These are phyloP conservation scores for Fusarium sp. DNA, from an alignment of 2,329 filamentous ascomycete species.

Conservation along the genomic window DNA sequence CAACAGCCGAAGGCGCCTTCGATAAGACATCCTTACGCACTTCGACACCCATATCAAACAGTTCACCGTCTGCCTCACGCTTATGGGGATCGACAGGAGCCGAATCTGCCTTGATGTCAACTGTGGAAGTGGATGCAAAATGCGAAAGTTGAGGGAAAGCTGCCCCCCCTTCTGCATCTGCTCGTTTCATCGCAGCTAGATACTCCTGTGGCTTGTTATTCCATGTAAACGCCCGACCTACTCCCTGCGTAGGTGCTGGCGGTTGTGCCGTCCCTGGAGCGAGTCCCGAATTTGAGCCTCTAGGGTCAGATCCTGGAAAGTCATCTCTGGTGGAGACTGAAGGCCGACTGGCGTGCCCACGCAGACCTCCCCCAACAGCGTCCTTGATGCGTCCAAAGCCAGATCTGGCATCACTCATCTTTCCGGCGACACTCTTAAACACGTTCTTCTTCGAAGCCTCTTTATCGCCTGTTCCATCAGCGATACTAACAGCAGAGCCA, in stretches of 20 bases:
- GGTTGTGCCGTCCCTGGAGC: constrained; percentile 49
- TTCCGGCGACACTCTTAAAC: constrained; percentile 83
- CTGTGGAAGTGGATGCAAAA: constrained; percentile 47
- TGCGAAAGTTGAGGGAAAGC: constrained; percentile 44
- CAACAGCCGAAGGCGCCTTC: constrained; percentile 66
- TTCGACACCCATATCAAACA: constrained; percentile 54
- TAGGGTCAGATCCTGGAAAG: constrained; percentile 52
- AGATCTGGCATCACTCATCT: constrained; percentile 83
- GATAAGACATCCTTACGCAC: constrained; percentile 58
- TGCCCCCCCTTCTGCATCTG: constrained; percentile 47
- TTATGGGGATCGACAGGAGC: constrained; percentile 42
- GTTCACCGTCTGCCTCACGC: constrained; percentile 44
- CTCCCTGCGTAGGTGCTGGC: constrained; percentile 51
- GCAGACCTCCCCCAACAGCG: constrained; percentile 74
- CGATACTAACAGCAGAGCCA: constrained; percentile 60
- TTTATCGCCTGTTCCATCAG: constrained; percentile 64
- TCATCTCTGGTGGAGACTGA: constrained; percentile 66
- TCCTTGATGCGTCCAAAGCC: constrained; percentile 89
- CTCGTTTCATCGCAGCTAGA: constrained; percentile 56
- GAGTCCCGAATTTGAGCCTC: constrained; percentile 27
- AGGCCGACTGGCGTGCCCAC: constrained; percentile 65
- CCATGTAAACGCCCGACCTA: constrained; percentile 70
- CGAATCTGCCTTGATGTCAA: constrained; percentile 41
- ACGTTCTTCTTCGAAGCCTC: constrained; percentile 73
- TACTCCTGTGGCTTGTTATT: constrained; percentile 74